Evolutionary conservation across 2,329 filamentous ascomycete species (phyloP), one percentile per base, ranked within the genome.

Genomic region (Sporothrix brasiliensis): DNA sequence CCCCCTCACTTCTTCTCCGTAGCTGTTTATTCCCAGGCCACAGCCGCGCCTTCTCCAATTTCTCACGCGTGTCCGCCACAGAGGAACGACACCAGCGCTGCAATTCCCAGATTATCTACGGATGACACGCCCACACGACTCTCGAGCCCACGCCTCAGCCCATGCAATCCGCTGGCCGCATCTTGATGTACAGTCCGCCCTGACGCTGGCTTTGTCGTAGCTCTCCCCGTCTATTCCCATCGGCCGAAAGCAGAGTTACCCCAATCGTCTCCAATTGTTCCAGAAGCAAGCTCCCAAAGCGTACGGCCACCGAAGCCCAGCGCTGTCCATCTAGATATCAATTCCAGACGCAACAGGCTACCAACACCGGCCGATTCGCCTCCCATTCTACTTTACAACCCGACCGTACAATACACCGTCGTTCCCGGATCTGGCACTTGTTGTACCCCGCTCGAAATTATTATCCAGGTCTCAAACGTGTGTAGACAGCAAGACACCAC

Each of bases 191-290:
- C 47, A 24, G 21, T 16, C 27, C 21, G 14, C 47, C 27, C 61
- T 66, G 39, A 61, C 39, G 21, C 24, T 24, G 24, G 24, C 24
- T 24, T 24, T 24, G 41, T 9, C 58, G 9, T 47, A 47, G 44
- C 60, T 41, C 58, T 65, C 21, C 68, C 60, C 41, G 52, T 47
- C 58, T 70, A 66, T 66, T 66, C 27, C 68, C 68, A 66, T 52
- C 41, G 41, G 10, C 10, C 14, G 41, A 50, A n/a, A 65, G 24
- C 44, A 34, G 24, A 65, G 44, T 27, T 56, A 66, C 60, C 50
- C 68, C 68, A 69, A 65, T 4, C 10, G 2, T 56, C 58, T 56
- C 68, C 68, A 69, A 65, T 9, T 69, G 24, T n/a, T 7, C 58
- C 14, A 4, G 49, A 69, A 41, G 16, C 30, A 47, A 34, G 16